Conservation (phyloP, 768 basidiomycete species). For the Trametes maxima region DNA sequence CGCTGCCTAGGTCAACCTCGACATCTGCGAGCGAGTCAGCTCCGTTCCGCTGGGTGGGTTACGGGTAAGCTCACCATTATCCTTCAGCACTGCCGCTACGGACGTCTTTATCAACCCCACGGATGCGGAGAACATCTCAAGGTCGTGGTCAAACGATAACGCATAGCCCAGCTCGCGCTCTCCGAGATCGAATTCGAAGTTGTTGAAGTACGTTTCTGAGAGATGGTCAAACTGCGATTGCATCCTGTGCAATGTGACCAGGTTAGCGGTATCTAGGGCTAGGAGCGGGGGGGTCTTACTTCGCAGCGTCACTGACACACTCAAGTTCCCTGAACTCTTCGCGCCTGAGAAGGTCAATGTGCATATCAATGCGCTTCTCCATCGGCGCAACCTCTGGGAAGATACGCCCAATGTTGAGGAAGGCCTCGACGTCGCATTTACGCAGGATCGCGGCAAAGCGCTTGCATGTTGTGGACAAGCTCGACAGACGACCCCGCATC, state of each 20-base stretch:
- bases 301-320: slow-evolving; percentile 86
- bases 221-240: slow-evolving; percentile 93
- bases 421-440: slow-evolving; percentile 80
- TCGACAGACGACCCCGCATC: slow-evolving; percentile 84
- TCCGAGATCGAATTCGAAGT: slow-evolving; percentile 83
- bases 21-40: slow-evolving; percentile 55
- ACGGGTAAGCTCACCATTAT: slow-evolving; percentile 58
- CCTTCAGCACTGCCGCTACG: slow-evolving; percentile 68
- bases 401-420: slow-evolving; percentile 82
- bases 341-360: slow-evolving; percentile 78
- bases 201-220: slow-evolving; percentile 81
- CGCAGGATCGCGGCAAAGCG: slow-evolving; percentile 86
- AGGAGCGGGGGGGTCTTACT: slow-evolving; percentile 50
- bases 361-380: slow-evolving; percentile 91
- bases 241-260: slow-evolving; percentile 55
- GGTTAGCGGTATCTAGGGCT: neutral
- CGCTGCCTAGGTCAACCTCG: slow-evolving; percentile 69
- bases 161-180: slow-evolving; percentile 88
- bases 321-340: slow-evolving; percentile 95
- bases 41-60: neutral
- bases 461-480: slow-evolving; percentile 81
- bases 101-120: slow-evolving; percentile 90
- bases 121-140: slow-evolving; percentile 93
- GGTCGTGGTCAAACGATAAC: slow-evolving; percentile 82
- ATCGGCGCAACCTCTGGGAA: slow-evolving; percentile 83